Evolutionary conservation across 768 basidiomycete genomes (phyloP).

Genomic region (Pulveroboletus sp.): DNA sequence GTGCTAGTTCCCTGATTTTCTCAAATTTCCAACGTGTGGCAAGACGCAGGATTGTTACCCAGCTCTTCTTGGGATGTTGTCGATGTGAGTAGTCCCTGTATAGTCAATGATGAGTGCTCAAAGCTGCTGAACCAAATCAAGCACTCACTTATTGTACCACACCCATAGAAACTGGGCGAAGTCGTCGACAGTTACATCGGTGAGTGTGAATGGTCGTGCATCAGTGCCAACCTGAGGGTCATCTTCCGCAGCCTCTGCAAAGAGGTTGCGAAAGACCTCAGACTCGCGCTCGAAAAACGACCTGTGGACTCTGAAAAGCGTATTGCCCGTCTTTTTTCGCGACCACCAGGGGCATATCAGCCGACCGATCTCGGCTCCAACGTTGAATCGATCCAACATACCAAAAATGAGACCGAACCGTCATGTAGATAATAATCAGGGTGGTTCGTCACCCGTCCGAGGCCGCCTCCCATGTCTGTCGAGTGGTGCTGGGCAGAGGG

Average conservation of each 20-base stretch:
- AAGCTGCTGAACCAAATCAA: too few species aligned
- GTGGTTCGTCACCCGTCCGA: constrained; percentile 6
- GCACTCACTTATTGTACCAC: constrained; percentile 50
- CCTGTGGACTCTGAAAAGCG: constrained; percentile 49
- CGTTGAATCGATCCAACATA: constrained; percentile 7
- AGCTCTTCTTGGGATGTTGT: constrained; percentile 45
- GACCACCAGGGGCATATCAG: constrained; percentile 7
- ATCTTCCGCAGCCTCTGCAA: constrained; percentile 30
- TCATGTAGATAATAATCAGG: constrained; percentile 11
- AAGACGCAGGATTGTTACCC: constrained; percentile 53
- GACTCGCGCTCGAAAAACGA: constrained; percentile 63
- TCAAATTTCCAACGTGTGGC: constrained; percentile 53
- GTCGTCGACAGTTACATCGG: constrained; percentile 38
- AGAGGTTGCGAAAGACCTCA: constrained; percentile 34
- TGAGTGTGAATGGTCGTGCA: constrained; percentile 41
- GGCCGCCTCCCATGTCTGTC: constrained; percentile 12
- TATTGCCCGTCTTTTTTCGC: constrained; percentile 48
- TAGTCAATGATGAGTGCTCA: too few species aligned
- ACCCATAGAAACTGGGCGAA: constrained; percentile 54
- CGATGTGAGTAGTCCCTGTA: constrained; percentile 52
- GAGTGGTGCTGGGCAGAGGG: neutral
- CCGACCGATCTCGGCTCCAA: neutral
- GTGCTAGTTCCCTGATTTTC: constrained; percentile 46
- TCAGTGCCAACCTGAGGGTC: constrained; percentile 34
- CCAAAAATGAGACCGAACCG: constrained; percentile 13